phyloP scores from a whole-genome alignment of 2,329 filamentous ascomycete genomes.

The Hymenoscyphus salicellus region DNA sequence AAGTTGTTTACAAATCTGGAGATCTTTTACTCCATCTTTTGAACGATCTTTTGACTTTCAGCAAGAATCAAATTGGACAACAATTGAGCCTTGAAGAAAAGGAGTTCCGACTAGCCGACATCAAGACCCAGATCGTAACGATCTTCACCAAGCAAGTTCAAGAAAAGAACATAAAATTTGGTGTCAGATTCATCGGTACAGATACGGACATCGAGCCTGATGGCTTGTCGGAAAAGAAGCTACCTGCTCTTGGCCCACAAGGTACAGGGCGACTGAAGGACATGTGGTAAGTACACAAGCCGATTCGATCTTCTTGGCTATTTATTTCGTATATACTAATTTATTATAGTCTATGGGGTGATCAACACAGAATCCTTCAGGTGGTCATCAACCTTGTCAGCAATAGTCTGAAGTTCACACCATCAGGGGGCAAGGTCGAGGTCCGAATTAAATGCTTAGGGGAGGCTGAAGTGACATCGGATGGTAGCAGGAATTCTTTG shows the following conservation, averaged over 20 bases:
- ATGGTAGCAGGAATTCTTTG: conserved; percentile 30
- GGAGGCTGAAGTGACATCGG: conserved; percentile 42
- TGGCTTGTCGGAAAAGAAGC: conserved; percentile 31
- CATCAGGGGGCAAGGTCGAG: conserved; percentile 68
- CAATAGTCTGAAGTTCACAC: conserved; percentile 90
- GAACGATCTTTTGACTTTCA: conserved; percentile 87
- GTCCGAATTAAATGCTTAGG: conserved; percentile 73
- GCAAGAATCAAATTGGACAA: conserved; percentile 90
- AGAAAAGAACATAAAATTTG: conserved; percentile 72
- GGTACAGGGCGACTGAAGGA: conserved; percentile 72
- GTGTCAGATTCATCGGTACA: conserved; percentile 65
- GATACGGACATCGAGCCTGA: conserved; percentile 34
- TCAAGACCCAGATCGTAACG: conserved; percentile 75
- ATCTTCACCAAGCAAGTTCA: conserved; percentile 89
- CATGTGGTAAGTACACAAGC: conserved; percentile 50
- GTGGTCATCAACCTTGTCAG: conserved; percentile 92
- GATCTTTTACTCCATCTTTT: conserved; percentile 82
- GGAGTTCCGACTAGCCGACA: conserved; percentile 81
- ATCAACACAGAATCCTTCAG: conserved; percentile 85
- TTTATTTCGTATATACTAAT: not conserved
- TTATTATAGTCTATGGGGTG: conserved; percentile 68
- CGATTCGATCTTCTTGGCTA: not conserved
- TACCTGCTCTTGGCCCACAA: conserved; percentile 60
- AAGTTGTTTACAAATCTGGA: conserved; percentile 84
- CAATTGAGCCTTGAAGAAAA: conserved; percentile 77